Percentiles rank a stretch among this genome's conserved stretches.
Conservation (phyloP, 805 yeast genomes). For the Candida morakotiae region DNA sequence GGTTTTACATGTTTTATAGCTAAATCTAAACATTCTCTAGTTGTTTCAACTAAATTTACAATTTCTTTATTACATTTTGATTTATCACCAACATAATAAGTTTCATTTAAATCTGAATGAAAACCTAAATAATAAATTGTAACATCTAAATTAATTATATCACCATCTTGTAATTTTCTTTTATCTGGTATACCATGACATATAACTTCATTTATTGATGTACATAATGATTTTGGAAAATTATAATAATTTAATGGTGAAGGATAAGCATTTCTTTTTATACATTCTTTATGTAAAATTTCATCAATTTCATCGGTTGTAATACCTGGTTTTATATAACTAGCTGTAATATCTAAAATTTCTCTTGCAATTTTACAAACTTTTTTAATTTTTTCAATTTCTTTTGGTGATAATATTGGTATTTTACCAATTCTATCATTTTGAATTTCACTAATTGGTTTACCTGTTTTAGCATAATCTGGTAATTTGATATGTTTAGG, state of each 20-base stretch:
- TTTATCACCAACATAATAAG: slow-evolving; percentile 92
- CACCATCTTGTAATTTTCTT: slow-evolving; percentile 85
- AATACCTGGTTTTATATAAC: slow-evolving; percentile 77
- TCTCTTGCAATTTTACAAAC: slow-evolving; percentile 81
- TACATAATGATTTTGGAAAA: slow-evolving; percentile 89
- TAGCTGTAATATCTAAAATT: slow-evolving; percentile 84
- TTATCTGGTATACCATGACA: slow-evolving; percentile 98
- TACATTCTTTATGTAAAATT: slow-evolving; percentile 81
- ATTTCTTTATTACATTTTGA: slow-evolving; percentile 73
- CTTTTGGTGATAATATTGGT: slow-evolving; percentile 59
- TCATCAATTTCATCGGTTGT: slow-evolving; percentile 91
- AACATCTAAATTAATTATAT: slow-evolving; percentile 87
- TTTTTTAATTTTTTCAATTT: slow-evolving; percentile 67
- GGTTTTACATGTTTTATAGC: slow-evolving; percentile 89
- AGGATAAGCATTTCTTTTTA: slow-evolving; percentile 88
- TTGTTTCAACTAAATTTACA: slow-evolving; percentile 83
- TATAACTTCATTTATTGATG: slow-evolving; percentile 90
- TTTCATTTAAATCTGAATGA: slow-evolving; percentile 94
- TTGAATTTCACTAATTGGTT: slow-evolving; percentile 72
- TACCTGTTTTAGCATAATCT: slow-evolving; percentile 80
- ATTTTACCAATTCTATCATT: slow-evolving; percentile 68
- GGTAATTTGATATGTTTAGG: slow-evolving; percentile 73
- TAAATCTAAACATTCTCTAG: slow-evolving; percentile 80
- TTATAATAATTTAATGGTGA: slow-evolving; percentile 92
- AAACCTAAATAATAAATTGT: slow-evolving; percentile 80